These are phyloP conservation scores for Globisporangium uncinulatum DNA, from an alignment of 352 stramenopile genomes.

Conservation along the genomic window DNA sequence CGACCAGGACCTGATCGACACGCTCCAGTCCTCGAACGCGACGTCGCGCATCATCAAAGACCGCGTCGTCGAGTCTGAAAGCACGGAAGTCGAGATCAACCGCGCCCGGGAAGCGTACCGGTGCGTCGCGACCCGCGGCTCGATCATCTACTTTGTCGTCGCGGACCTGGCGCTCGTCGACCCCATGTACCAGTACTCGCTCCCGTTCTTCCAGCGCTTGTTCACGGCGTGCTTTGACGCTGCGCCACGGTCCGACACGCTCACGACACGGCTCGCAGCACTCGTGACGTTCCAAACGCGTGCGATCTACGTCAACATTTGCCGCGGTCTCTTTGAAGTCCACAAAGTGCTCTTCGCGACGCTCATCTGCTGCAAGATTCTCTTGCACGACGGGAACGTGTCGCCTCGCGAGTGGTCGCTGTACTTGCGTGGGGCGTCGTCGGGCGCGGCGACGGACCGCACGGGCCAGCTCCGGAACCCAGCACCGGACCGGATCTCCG, in stretches of 20 bases:
- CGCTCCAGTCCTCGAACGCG: constrained; percentile 84
- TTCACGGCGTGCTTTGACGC: constrained; percentile 83
- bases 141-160: constrained; percentile 94
- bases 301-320: constrained; percentile 94
- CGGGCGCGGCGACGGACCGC: constrained; percentile 52
- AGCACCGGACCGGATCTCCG: constrained; percentile 48
- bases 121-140: constrained; percentile 85
- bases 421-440: constrained; percentile 40
- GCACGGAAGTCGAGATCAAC: constrained; percentile 88
- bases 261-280: constrained; percentile 80
- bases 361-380: constrained; percentile 90
- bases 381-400: constrained; percentile 71
- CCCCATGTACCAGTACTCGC: constrained; percentile 94
- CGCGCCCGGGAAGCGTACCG: constrained; percentile 89
- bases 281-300: constrained; percentile 89
- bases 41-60: constrained; percentile 88
- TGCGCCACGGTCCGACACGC: constrained; percentile 71
- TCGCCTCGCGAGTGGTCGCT: constrained; percentile 65
- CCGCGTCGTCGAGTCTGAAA: constrained; percentile 87
- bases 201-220: constrained; percentile 93
- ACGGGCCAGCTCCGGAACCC: constrained; percentile 44
- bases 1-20: constrained; percentile 92
- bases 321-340: constrained; percentile 92
- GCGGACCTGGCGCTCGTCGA: constrained; percentile 89
- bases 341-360: constrained; percentile 96